Evolutionary conservation across 805 yeast genomes (phyloP).

Genomic region (Yarrowia bubula): DNA sequence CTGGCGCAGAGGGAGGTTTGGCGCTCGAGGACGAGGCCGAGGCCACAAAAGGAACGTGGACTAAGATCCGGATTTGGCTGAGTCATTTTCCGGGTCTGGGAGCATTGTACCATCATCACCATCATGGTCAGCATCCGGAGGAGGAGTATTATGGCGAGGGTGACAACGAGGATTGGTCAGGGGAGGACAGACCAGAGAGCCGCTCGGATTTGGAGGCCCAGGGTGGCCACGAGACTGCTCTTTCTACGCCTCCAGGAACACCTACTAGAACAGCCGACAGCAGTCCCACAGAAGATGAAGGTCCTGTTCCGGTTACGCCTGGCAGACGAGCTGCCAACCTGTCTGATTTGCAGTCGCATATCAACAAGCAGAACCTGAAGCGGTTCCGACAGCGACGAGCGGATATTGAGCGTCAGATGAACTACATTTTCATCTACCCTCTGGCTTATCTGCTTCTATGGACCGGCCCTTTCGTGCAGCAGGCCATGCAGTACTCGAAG

Average conservation of each 20-base stretch:
- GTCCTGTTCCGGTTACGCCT: background rate
- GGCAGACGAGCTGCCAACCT: slow-evolving; percentile 29
- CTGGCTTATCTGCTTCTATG: slow-evolving; percentile 75
- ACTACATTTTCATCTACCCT: slow-evolving; percentile 79
- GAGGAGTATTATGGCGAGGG: slow-evolving; percentile 1
- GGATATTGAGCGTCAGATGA: slow-evolving; percentile 72
- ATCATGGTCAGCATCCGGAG: background rate
- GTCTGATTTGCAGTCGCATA: slow-evolving; percentile 29
- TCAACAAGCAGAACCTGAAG: slow-evolving; percentile 61
- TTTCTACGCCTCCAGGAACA: background rate
- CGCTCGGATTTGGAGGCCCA: background rate
- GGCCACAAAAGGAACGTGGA: slow-evolving; percentile 1
- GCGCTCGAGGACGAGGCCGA: background rate
- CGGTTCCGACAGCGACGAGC: slow-evolving; percentile 62
- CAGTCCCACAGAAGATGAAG: background rate
- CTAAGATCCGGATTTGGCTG: background rate
- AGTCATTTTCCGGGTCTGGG: slow-evolving; percentile 16
- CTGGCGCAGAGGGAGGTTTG: slow-evolving; percentile 18
- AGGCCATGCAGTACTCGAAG: slow-evolving; percentile 52
- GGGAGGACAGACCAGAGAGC: background rate
- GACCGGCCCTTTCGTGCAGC: slow-evolving; percentile 74
- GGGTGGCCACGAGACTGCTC: background rate
- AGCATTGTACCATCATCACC: slow-evolving; percentile 3
- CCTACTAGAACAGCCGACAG: background rate
- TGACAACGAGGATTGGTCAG: background rate